These are phyloP conservation scores for Agrocybe chaxingu DNA, from an alignment of 768 basidiomycete species.

Conservation along the genomic window DNA sequence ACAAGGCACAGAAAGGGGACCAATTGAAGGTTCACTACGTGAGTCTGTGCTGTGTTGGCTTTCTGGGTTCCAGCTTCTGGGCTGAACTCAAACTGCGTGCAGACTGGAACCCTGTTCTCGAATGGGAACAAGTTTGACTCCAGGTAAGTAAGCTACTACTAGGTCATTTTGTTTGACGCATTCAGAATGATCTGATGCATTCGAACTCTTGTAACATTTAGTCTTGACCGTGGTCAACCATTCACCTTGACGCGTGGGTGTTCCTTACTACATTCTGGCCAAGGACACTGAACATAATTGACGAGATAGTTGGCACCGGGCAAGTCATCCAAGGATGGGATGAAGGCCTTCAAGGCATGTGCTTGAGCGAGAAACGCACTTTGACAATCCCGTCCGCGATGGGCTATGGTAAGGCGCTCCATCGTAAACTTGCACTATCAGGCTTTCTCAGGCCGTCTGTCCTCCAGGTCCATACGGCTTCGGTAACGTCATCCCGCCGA, in stretches of 20 bases:
- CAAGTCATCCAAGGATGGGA: slow-evolving; percentile 90
- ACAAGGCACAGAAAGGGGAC: slow-evolving; percentile 60
- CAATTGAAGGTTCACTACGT: slow-evolving; percentile 78
- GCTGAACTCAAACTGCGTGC: slow-evolving; percentile 1
- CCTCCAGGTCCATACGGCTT: slow-evolving; percentile 67
- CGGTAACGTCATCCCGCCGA: slow-evolving; percentile 72
- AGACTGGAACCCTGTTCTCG: slow-evolving; percentile 80
- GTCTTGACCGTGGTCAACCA: slow-evolving; percentile 70
- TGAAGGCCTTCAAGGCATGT: slow-evolving; percentile 80
- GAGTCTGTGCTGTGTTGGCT: slow-evolving; percentile 10
- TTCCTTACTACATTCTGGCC: not conserved
- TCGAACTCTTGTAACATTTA: slow-evolving; percentile 19
- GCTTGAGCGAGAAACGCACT: slow-evolving; percentile 81
- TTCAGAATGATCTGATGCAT: too few relatives aligned
- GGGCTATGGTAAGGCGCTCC: slow-evolving; percentile 74
- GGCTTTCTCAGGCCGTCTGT: not conserved
- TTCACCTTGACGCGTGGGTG: slow-evolving; percentile 73
- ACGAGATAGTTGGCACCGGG: slow-evolving; percentile 60
- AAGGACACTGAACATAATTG: not conserved
- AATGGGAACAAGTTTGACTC: slow-evolving; percentile 89
- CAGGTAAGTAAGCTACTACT: slow-evolving; percentile 39
- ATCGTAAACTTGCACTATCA: not conserved
- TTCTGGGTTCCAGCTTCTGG: not conserved
- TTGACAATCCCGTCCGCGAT: slow-evolving; percentile 79
- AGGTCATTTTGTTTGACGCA: too few relatives aligned